phyloP scores from a whole-genome alignment of 2,329 filamentous ascomycete species.

The Septoria linicola region DNA sequence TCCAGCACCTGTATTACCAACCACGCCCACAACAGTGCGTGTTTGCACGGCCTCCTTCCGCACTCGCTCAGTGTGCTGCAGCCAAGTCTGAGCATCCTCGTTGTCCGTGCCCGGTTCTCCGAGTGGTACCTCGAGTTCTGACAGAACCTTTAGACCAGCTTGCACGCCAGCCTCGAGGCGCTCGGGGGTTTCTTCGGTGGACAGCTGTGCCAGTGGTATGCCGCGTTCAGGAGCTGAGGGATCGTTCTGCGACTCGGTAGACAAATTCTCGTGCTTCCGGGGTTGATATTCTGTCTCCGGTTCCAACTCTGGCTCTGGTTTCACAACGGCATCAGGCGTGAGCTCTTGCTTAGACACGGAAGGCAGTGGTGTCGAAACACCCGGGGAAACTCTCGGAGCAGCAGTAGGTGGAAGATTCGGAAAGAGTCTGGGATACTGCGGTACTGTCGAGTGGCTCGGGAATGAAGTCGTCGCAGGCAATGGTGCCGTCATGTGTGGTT shows the following conservation, averaged over 20 bases:
- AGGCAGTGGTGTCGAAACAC: not conserved
- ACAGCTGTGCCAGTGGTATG: slow-evolving; percentile 36
- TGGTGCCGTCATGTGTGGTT: not conserved
- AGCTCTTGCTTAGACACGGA: not conserved
- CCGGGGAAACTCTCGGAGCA: too few relatives aligned
- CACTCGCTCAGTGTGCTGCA: slow-evolving; percentile 45
- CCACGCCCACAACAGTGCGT: slow-evolving; percentile 56
- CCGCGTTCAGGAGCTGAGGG: slow-evolving; percentile 7
- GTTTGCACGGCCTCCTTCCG: slow-evolving; percentile 43
- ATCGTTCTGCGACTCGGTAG: slow-evolving; percentile 16
- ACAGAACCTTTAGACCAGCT: slow-evolving; percentile 40
- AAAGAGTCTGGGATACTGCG: not conserved
- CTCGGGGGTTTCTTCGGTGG: slow-evolving; percentile 35
- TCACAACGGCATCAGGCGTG: too few relatives aligned
- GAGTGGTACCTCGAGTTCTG: slow-evolving; percentile 38
- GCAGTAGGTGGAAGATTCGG: too few relatives aligned
- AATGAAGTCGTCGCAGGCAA: not conserved
- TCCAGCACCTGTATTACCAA: slow-evolving; percentile 60
- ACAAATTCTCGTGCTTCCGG: slow-evolving; percentile 19
- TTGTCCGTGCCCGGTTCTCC: slow-evolving; percentile 25
- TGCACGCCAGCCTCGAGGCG: slow-evolving; percentile 44
- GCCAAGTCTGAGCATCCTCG: slow-evolving; percentile 43
- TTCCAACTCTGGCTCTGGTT: not conserved
- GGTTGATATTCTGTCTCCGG: slow-evolving; percentile 19
- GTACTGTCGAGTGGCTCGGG: not conserved